Conservation (phyloP, 805 yeast species). For the Groenewaldozyma tartarivorans region DNA sequence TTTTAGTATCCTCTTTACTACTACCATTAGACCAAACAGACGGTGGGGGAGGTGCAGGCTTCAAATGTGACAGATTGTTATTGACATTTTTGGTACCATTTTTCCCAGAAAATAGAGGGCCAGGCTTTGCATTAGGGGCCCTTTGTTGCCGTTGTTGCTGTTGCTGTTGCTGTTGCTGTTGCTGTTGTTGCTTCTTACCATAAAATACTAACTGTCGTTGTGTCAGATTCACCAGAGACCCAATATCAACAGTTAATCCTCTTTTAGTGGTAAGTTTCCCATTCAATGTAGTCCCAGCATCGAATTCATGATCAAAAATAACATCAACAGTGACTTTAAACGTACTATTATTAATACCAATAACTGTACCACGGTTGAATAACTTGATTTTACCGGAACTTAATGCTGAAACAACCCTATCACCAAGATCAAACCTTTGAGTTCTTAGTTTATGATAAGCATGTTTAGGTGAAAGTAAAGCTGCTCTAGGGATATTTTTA, state of each 20-base stretch:
- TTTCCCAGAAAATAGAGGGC: background rate
- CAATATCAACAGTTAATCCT: slow-evolving; percentile 75
- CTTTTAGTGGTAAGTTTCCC: slow-evolving; percentile 71
- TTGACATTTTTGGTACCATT: background rate
- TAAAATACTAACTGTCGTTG: slow-evolving; percentile 68
- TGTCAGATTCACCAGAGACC: slow-evolving; percentile 70
- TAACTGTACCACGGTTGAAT: slow-evolving; percentile 84
- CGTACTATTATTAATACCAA: slow-evolving; percentile 53
- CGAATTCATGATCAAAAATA: slow-evolving; percentile 71
- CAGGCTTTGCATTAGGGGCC: background rate
- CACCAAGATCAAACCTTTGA: slow-evolving; percentile 80
- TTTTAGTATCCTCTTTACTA: background rate
- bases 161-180: slow-evolving; percentile 30
- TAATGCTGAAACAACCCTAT: slow-evolving; percentile 76
- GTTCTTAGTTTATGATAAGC: slow-evolving; percentile 62
- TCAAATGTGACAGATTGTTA: background rate
- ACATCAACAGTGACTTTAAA: slow-evolving; percentile 54
- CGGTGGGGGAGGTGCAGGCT: background rate
- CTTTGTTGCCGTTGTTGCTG: background rate
- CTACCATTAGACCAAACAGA: no score
- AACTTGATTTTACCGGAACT: slow-evolving; percentile 84
- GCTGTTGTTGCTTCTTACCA: slow-evolving; percentile 42
- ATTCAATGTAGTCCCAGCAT: slow-evolving; percentile 74
- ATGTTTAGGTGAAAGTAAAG: slow-evolving; percentile 65
- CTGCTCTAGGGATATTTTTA: slow-evolving; percentile 75